Evolutionary conservation across 305 asterid genomes (phyloP), one percentile per base, ranked within the genome.

Genomic region (Rubia tinctorum): DNA sequence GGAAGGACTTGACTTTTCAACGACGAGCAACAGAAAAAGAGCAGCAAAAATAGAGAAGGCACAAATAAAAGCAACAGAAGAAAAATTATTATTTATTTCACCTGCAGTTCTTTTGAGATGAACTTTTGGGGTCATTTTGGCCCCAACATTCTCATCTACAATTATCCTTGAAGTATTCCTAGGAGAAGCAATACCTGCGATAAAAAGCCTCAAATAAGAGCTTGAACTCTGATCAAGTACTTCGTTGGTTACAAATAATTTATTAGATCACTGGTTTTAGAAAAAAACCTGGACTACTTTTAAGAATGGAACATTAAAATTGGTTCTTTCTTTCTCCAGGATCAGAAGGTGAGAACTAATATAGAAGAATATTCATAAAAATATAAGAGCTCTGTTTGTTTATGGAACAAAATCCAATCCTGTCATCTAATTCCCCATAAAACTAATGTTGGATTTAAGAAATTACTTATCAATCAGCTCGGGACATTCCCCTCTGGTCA

Each of bases 151-250:
- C 45, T 58, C 59, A 25, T 62, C 73, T 56, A 71, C 47, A 55
- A 20, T 68, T 45, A 39, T 73, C 20, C n/a, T 75, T 53, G 45
- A 12, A 18, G 51, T 63, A 68, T 62, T 44, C 17, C 17, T 49
- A 34, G 66, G 39, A 47, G 64, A 68, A 49, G 64, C 25, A 58
- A 66, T 12, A 45, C 75, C 80, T 78, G 77, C 69, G 62, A 69
- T 45, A 65, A 60, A 69, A 7, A 18, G 23, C 42, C 39, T 44
- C 47, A 59, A 25, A 68, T 58, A 27, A 69, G 13, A 23, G 23
- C 30, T 25, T 44, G 39, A 39, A 25, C 51, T 62, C 45, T 55
- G 63, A 72, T 49, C 47, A 72, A 43, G n/a, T 20, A 43, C 76
- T 14, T 27, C 10, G 68, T 7, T 25, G 23, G 40, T 18, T 64